A percentile compares a stretch with the other conserved stretches of the same genome.
Conservation (phyloP, 1,284 basidiomycete species). For the Puccinia horiana region DNA sequence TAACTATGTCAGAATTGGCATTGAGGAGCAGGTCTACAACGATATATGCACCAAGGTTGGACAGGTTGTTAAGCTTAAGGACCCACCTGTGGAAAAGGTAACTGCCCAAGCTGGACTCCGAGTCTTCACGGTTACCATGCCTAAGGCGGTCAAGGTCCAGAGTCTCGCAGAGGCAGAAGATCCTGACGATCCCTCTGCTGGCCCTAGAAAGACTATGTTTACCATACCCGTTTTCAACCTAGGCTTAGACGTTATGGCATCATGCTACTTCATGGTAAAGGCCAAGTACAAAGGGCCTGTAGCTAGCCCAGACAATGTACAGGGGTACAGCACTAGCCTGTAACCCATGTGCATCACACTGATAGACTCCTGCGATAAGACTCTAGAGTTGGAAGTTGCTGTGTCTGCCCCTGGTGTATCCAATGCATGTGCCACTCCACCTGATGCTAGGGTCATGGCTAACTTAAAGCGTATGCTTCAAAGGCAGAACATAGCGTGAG, state of each 20-base stretch:
- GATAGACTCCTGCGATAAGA: constrained; percentile 1
- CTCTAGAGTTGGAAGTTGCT: background rate
- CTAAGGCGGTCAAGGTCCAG: background rate
- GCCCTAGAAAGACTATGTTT: background rate
- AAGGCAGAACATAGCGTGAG: background rate
- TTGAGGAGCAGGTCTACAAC: background rate
- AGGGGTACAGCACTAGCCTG: background rate
- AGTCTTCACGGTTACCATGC: constrained; percentile 2
- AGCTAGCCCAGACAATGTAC: background rate
- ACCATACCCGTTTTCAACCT: background rate
- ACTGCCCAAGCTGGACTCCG: background rate
- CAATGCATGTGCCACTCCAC: background rate
- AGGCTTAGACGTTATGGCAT: background rate
- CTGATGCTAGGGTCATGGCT: background rate
- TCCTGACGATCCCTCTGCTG: background rate
- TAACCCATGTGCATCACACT: background rate
- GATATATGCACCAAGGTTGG: background rate
- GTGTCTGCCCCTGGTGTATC: background rate
- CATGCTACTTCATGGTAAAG: constrained; percentile 3
- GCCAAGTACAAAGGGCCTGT: constrained; percentile 17
- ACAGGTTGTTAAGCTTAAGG: background rate
- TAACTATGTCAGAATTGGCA: background rate
- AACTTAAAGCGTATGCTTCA: background rate
- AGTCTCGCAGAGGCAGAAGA: background rate
- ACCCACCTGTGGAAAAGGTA: background rate